phyloP scores from a whole-genome alignment of 768 basidiomycete genomes.

The Auriscalpium vulgare region DNA sequence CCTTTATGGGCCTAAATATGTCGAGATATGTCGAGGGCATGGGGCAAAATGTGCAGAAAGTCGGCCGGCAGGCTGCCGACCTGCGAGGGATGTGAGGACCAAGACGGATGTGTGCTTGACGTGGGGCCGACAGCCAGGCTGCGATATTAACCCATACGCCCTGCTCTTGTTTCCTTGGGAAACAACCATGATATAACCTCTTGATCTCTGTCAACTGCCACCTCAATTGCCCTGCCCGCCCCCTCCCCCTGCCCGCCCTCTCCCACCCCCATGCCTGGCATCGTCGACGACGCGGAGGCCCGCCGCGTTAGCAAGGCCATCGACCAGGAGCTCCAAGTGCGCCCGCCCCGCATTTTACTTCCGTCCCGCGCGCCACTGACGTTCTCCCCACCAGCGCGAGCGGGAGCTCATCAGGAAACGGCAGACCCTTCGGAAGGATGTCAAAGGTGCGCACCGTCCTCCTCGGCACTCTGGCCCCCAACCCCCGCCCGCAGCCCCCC shows the following conservation, averaged over 20 bases:
- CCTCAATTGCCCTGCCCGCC: neutral
- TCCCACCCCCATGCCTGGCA: slow-evolving; percentile 7
- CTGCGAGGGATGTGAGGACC: too few species aligned
- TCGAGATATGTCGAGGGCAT: too few species aligned
- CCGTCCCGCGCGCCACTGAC: neutral
- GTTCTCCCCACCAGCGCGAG: slow-evolving; percentile 22
- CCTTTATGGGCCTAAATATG: too few species aligned
- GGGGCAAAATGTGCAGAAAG: too few species aligned
- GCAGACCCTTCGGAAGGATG: slow-evolving; percentile 37
- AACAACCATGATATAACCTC: too few species aligned
- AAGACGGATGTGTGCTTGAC: too few species aligned
- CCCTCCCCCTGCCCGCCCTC: neutral
- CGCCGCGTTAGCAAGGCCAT: slow-evolving; percentile 41
- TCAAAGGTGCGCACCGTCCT: slow-evolving; percentile 39
- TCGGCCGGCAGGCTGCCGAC: too few species aligned
- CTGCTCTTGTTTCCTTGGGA: too few species aligned
- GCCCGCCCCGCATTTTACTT: neutral
- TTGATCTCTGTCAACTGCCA: too few species aligned
- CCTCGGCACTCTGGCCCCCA: neutral
- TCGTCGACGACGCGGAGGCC: slow-evolving; percentile 34
- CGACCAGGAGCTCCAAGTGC: slow-evolving; percentile 49
- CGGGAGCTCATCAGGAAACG: slow-evolving; percentile 40
- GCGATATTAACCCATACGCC: too few species aligned
- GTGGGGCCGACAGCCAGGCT: too few species aligned
- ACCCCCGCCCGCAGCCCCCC: neutral